These are phyloP conservation scores for Vaccinium myrtillus DNA, from an alignment of 148 eudicot species.

Conservation along the genomic window DNA sequence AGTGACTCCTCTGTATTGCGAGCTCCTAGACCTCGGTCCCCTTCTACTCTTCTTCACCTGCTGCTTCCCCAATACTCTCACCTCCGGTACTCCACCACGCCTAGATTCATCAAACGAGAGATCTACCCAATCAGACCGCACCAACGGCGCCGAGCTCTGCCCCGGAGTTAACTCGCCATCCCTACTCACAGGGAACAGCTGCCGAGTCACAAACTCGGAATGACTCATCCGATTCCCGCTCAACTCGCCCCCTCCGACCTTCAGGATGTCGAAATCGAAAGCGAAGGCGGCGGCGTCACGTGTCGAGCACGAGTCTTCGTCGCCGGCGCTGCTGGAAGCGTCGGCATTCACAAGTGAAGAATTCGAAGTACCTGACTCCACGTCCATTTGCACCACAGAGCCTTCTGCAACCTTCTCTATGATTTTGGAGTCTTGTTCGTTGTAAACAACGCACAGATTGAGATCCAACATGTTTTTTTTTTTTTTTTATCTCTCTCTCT, in stretches of 20 bases:
- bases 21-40: slow-evolving; percentile 72
- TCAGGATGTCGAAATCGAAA: slow-evolving; percentile 42
- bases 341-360: slow-evolving; percentile 45
- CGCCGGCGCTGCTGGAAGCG: slow-evolving; percentile 36
- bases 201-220: slow-evolving; percentile 39
- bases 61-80: slow-evolving; percentile 21
- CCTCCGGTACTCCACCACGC: slow-evolving; percentile 17
- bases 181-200: slow-evolving; percentile 43
- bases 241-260: slow-evolving; percentile 19
- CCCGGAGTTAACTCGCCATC: background rate
- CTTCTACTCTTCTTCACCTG: slow-evolving; percentile 60
- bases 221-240: background rate
- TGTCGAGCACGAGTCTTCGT: slow-evolving; percentile 27
- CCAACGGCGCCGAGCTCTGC: background rate
- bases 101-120: slow-evolving; percentile 24
- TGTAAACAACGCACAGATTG: slow-evolving; percentile 5
- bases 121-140: slow-evolving; percentile 17
- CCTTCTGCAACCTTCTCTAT: slow-evolving; percentile 3
- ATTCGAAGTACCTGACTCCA: slow-evolving; percentile 34
- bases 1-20: slow-evolving; percentile 73
- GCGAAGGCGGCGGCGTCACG: slow-evolving; percentile 15
- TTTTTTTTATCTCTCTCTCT: background rate
- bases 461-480: slow-evolving; percentile 18
- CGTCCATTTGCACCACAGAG: slow-evolving; percentile 20
- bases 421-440: background rate